Percentiles rank a stretch among this genome's conserved stretches.
Evolutionary conservation across 768 basidiomycete species (phyloP).

Genomic region (Sarcodon aspratus): DNA sequence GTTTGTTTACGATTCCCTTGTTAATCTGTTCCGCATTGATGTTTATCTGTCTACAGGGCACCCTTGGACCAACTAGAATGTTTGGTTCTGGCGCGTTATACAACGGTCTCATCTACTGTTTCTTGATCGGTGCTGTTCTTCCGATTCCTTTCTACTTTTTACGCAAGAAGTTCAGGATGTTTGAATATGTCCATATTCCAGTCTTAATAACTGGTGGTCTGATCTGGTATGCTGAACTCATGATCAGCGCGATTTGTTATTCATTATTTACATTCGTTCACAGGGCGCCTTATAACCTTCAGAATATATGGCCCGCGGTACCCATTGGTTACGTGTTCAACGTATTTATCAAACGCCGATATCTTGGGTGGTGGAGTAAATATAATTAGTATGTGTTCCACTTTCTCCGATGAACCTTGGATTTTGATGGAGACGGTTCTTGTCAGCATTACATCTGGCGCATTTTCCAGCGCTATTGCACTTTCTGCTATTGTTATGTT

Average conservation of each 20-base stretch:
- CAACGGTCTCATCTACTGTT: conserved; percentile 55
- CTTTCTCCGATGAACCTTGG: background rate
- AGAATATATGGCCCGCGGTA: conserved; percentile 13
- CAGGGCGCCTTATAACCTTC: conserved; percentile 13
- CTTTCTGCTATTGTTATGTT: conserved; percentile 24
- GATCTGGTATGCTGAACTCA: conserved; percentile 23
- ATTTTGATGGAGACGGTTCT: background rate
- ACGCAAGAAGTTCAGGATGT: conserved; percentile 68
- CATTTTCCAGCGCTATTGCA: conserved; percentile 21
- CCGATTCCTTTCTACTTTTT: conserved; percentile 81
- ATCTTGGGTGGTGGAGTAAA: conserved; percentile 18
- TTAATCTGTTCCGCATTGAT: conserved; percentile 8
- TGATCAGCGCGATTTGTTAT: conserved; percentile 16
- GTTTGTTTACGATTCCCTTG: conserved; percentile 31
- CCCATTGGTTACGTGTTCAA: conserved; percentile 16
- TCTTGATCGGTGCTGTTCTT: conserved; percentile 60
- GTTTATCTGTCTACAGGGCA: conserved; percentile 18
- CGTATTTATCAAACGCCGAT: conserved; percentile 12
- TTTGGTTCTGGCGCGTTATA: conserved; percentile 30
- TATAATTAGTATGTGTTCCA: conserved; percentile 14
- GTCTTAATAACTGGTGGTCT: conserved; percentile 48
- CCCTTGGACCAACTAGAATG: conserved; percentile 21
- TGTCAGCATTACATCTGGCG: conserved; percentile 18
- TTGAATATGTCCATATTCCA: conserved; percentile 81
- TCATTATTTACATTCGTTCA: conserved; percentile 21